Conservation (phyloP, 148 eudicot species). For the Heliosperma pusillum region DNA sequence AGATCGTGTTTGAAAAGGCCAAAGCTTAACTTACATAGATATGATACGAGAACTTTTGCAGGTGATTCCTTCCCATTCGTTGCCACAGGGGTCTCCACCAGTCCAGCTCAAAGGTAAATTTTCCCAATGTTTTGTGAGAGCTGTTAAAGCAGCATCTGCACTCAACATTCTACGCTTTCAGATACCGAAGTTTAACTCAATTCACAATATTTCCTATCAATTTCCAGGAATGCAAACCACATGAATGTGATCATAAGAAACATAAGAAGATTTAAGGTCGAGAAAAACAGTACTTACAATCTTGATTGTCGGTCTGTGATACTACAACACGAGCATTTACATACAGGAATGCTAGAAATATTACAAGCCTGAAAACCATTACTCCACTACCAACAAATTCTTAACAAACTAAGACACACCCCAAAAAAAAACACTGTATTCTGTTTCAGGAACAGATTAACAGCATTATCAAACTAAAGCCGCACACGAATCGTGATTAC, state of each 20-base stretch:
- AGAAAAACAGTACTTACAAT: background rate
- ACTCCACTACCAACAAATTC: background rate
- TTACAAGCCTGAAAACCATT: background rate
- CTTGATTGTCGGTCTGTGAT: background rate
- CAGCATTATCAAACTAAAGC: too few species aligned
- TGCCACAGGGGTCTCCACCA: constrained; percentile 65
- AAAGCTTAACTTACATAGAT: constrained; percentile 50
- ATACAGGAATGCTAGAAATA: background rate
- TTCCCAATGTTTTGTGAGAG: constrained; percentile 47
- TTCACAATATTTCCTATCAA: too few species aligned
- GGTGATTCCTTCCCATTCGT: constrained; percentile 66
- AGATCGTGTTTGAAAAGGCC: background rate
- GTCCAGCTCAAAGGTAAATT: constrained; percentile 68
- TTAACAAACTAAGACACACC: background rate
- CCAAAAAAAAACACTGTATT: too few species aligned
- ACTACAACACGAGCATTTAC: background rate
- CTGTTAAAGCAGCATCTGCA: constrained; percentile 54
- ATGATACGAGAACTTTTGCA: constrained; percentile 58
- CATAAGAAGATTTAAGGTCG: too few species aligned
- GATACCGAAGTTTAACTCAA: background rate
- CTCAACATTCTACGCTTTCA: constrained; percentile 13
- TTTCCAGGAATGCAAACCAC: too few species aligned
- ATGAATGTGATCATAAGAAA: too few species aligned
- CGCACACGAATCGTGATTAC: too few species aligned
- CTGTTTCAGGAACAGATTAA: too few species aligned